A percentile compares a stretch with the other conserved stretches of the same genome.
phyloP scores from a whole-genome alignment of 176 grass and related monocot species.

The Thalia dealbata region DNA sequence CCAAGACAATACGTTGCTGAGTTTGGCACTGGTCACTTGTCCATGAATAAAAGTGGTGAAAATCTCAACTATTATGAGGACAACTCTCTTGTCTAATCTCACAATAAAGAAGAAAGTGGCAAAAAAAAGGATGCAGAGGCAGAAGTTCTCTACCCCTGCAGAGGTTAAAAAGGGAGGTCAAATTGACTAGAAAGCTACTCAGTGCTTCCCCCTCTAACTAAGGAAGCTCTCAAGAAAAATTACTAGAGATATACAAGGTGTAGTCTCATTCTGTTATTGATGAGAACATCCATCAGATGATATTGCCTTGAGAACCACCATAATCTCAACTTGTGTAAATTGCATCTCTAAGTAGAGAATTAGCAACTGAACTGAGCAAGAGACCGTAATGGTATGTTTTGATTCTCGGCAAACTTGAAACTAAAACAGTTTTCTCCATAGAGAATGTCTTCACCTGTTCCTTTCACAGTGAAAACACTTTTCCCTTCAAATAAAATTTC shows the following conservation, averaged over 20 bases:
- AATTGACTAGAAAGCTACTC: no score
- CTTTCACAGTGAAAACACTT: not conserved
- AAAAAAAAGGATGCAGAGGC: not conserved
- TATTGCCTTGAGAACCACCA: not conserved
- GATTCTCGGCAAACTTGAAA: not conserved
- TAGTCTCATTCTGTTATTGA: not conserved
- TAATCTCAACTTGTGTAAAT: not conserved
- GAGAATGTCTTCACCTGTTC: not conserved
- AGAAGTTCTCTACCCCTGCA: not conserved
- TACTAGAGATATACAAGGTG: not conserved
- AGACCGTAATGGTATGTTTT: not conserved
- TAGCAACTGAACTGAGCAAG: not conserved
- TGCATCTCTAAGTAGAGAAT: not conserved
- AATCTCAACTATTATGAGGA: not conserved
- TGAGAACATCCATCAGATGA: not conserved
- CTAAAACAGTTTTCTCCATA: not conserved
- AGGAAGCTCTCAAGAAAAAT: not conserved
- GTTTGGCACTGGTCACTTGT: not conserved
- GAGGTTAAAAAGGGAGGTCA: no score
- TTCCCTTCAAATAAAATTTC: not conserved
- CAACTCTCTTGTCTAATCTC: no score
- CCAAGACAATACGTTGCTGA: not conserved
- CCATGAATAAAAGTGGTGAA: not conserved
- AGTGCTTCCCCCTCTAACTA: not conserved
- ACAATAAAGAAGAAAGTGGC: no score